A percentile compares a stretch with the other conserved stretches of the same genome.
Conservation (phyloP, 169 alveolate species). For the Babesia ovata region DNA sequence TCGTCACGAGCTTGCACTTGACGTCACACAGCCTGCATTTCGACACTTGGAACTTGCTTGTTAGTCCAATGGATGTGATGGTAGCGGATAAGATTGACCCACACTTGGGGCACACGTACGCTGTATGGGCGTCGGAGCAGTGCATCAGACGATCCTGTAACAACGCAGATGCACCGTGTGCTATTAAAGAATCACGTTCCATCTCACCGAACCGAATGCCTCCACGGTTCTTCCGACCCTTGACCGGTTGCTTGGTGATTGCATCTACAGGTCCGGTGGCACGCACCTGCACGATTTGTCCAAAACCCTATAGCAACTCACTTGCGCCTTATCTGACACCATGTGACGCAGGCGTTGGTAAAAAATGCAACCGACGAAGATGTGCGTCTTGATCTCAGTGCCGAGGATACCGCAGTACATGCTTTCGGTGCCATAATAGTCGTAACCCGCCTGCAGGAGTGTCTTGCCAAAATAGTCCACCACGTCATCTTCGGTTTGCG, state of each 20-base stretch:
- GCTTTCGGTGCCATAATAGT: constrained; percentile 97
- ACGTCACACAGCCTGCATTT: constrained; percentile 60
- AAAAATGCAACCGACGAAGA: constrained; percentile 97
- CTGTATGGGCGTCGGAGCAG: constrained; percentile 97
- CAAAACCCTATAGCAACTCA: constrained; percentile 72
- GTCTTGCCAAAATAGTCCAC: constrained; percentile 68
- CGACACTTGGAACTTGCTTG: constrained; percentile 56
- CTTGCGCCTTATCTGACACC: constrained; percentile 97
- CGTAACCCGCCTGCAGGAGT: constrained; percentile 82
- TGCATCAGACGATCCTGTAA: constrained; percentile 96
- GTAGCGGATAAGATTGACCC: constrained; percentile 94
- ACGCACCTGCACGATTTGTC: constrained; percentile 81
- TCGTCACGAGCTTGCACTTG: constrained; percentile 63
- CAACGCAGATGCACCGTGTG: constrained; percentile 97
- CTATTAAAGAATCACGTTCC: constrained; percentile 99
- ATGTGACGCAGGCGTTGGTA: constrained; percentile 99
- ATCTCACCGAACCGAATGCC: constrained; percentile 99
- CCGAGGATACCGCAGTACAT: constrained; percentile 98
- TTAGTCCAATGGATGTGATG: constrained; percentile 70
- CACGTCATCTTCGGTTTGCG: constrained; percentile 51
- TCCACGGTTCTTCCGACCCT: constrained; percentile 98
- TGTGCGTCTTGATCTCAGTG: constrained; percentile 94
- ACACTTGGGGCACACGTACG: constrained; percentile 97
- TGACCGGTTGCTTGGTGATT: constrained; percentile 97
- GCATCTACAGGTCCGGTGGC: constrained; percentile 98